phyloP scores from a whole-genome alignment of 2,329 filamentous ascomycete species.

The Xylariales sp. region DNA sequence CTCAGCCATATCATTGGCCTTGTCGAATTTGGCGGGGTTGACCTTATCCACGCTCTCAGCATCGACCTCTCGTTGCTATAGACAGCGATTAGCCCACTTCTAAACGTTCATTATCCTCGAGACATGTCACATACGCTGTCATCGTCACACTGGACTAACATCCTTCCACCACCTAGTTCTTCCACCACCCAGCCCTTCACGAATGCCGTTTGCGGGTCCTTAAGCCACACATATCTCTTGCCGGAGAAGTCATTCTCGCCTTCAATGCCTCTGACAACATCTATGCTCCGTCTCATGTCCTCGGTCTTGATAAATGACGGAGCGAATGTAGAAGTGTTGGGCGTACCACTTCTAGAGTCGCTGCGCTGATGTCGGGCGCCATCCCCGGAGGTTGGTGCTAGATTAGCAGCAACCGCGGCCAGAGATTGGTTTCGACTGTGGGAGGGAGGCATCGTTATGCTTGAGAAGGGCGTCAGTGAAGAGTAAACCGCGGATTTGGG shows the following conservation, averaged over 20 bases:
- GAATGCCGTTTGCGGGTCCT: constrained; percentile 81
- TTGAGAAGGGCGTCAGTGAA: constrained; percentile 46
- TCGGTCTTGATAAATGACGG: constrained; percentile 93
- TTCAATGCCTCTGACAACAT: constrained; percentile 70
- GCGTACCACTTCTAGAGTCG: constrained; percentile 61
- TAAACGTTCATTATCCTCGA: not conserved
- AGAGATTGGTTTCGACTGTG: constrained; percentile 69
- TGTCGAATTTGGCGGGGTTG: constrained; percentile 99
- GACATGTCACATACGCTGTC: constrained; percentile 63
- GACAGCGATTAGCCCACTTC: constrained; percentile 1
- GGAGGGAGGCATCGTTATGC: constrained; percentile 35
- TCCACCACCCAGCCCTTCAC: constrained; percentile 89
- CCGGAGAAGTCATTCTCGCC: constrained; percentile 99
- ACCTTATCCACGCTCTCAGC: constrained; percentile 93
- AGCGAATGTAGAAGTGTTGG: constrained; percentile 79
- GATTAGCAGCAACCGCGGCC: constrained; percentile 41
- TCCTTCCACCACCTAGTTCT: constrained; percentile 62
- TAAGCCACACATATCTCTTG: constrained; percentile 96
- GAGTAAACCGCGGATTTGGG: constrained; percentile 74
- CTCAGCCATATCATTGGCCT: constrained; percentile 98
- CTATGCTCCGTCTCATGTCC: constrained; percentile 57
- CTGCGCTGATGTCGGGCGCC: constrained; percentile 38
- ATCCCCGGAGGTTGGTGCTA: constrained; percentile 32
- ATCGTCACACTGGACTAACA: constrained; percentile 91
- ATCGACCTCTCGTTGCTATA: constrained; percentile 79